These are phyloP conservation scores for Fusarium coicis DNA, from an alignment of 2,329 filamentous ascomycete species.

Conservation along the genomic window DNA sequence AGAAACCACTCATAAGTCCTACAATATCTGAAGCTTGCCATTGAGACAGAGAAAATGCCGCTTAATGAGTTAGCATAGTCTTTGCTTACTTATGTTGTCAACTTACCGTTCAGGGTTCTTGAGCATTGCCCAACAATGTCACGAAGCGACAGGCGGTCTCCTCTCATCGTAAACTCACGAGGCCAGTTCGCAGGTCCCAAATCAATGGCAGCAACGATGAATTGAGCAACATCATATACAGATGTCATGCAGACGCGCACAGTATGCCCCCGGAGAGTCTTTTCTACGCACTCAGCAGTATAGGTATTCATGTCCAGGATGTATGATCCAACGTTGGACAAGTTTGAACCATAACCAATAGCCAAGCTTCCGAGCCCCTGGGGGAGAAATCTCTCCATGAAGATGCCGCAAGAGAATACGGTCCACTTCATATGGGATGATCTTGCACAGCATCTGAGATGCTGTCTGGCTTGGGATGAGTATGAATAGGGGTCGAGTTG, in stretches of 20 bases:
- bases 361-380: conserved; percentile 69
- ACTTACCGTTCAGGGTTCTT: conserved; percentile 59
- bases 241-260: conserved; percentile 75
- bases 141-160: conserved; percentile 71
- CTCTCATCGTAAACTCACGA: conserved; percentile 73
- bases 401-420: conserved; percentile 77
- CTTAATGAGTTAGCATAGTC: conserved; percentile 46
- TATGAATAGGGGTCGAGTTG: conserved; percentile 69
- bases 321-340: conserved; percentile 70
- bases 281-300: conserved; percentile 69
- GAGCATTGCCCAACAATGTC: conserved; percentile 66
- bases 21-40: conserved; percentile 55
- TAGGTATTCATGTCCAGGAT: conserved; percentile 70
- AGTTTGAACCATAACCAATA: conserved; percentile 67
- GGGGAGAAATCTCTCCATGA: conserved; percentile 80
- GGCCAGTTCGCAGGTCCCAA: conserved; percentile 72
- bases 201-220: conserved; percentile 75
- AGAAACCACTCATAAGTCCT: conserved; percentile 54
- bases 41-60: conserved; percentile 51
- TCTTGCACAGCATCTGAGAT: conserved; percentile 64
- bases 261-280: conserved; percentile 59
- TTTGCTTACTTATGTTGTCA: background rate
- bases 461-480: conserved; percentile 61
- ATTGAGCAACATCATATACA: conserved; percentile 75
- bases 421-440: conserved; percentile 69